Percentiles rank a stretch among this genome's conserved stretches.
Conservation (phyloP, 768 basidiomycete genomes). For the Termitomyces sp. region DNA sequence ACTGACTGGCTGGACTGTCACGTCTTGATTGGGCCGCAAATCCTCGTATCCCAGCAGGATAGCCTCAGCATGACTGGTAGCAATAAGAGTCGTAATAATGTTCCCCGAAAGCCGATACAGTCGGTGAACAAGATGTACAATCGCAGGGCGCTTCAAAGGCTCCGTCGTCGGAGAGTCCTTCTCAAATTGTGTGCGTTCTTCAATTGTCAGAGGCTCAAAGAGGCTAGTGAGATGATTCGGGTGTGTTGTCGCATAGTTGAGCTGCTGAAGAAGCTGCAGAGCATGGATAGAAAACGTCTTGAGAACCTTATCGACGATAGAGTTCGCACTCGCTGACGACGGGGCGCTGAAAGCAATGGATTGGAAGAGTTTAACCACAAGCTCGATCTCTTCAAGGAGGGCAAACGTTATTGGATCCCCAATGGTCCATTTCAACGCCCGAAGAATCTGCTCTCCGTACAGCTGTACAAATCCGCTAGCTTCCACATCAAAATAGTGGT, state of each 20-base stretch:
- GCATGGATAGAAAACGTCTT: conserved; percentile 66
- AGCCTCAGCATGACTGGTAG: conserved; percentile 65
- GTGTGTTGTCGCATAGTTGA: conserved; percentile 89
- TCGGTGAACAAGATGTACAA: conserved; percentile 67
- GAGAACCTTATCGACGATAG: conserved; percentile 60
- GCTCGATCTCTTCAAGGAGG: conserved; percentile 80
- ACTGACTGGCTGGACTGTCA: conserved; percentile 66
- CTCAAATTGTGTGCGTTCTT: conserved; percentile 70
- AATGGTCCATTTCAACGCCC: conserved; percentile 79
- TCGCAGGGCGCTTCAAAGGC: conserved; percentile 65
- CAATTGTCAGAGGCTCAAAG: conserved; percentile 74
- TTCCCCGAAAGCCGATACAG: conserved; percentile 70
- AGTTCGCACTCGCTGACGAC: conserved; percentile 39
- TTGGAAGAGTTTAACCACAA: conserved; percentile 74
- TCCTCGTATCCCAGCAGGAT: conserved; percentile 63
- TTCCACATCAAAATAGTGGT: conserved; percentile 81
- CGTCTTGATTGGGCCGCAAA: conserved; percentile 70
- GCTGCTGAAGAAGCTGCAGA: conserved; percentile 74
- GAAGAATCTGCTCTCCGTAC: conserved; percentile 76
- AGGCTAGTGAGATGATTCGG: conserved; percentile 84
- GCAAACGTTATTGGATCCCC: conserved; percentile 75
- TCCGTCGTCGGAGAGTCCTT: conserved; percentile 62
- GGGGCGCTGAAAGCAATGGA: conserved; percentile 62
- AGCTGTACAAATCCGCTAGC: conserved; percentile 84
- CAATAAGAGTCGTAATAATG: conserved; percentile 65